Evolutionary conservation across 306 rosid species (phyloP).

Genomic region (Corylus heterophylla): DNA sequence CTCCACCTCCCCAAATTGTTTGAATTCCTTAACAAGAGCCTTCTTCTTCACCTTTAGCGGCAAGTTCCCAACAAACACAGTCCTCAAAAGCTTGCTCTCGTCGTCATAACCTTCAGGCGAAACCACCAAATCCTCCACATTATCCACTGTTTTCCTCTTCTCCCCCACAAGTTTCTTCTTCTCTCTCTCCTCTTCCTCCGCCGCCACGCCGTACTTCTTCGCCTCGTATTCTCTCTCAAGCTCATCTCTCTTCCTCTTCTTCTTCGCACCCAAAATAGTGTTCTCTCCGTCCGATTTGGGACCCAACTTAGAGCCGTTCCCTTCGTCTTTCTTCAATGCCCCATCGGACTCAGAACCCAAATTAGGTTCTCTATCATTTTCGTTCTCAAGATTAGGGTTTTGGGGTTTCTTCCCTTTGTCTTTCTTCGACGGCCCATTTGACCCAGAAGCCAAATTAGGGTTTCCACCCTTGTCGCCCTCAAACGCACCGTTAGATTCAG

Average conservation of each 20-base stretch:
- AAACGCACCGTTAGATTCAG: not conserved
- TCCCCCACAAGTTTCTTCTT: slow-evolving; percentile 48
- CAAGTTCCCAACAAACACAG: slow-evolving; percentile 91
- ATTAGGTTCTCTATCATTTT: slow-evolving; percentile 4
- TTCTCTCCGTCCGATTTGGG: not conserved
- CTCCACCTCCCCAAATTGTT: slow-evolving; percentile 84
- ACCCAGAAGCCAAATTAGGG: slow-evolving; percentile 6
- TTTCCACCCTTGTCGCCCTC: slow-evolving; percentile 7
- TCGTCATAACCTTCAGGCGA: slow-evolving; percentile 85
- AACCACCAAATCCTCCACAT: slow-evolving; percentile 71
- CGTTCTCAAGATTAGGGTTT: not conserved
- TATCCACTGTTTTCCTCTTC: slow-evolving; percentile 76
- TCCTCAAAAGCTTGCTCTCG: slow-evolving; percentile 81
- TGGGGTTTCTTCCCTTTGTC: slow-evolving; percentile 6
- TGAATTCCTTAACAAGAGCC: slow-evolving; percentile 66
- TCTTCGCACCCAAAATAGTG: slow-evolving; percentile 21
- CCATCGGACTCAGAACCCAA: slow-evolving; percentile 1
- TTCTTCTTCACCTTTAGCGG: slow-evolving; percentile 79
- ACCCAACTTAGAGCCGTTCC: slow-evolving; percentile 14
- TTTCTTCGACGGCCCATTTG: not conserved
- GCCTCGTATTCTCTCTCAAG: slow-evolving; percentile 82
- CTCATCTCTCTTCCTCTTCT: slow-evolving; percentile 86
- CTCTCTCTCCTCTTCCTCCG: slow-evolving; percentile 28
- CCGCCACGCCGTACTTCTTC: slow-evolving; percentile 58
- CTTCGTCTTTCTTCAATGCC: slow-evolving; percentile 7